These are phyloP conservation scores for Blastomyces parvus DNA, from an alignment of 2,329 filamentous ascomycete genomes.

Conservation along the genomic window DNA sequence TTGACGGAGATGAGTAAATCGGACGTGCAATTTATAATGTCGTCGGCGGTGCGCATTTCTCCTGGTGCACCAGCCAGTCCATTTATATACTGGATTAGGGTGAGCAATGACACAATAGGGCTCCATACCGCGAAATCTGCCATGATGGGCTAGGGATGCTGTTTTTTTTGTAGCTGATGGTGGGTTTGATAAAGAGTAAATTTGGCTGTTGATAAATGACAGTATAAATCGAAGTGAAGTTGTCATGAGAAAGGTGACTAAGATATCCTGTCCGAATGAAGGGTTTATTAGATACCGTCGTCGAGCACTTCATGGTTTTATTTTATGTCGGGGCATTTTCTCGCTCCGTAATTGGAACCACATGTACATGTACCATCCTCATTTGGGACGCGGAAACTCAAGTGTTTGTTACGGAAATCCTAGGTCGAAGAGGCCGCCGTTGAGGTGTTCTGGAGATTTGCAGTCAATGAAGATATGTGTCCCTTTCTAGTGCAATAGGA, in stretches of 20 bases:
- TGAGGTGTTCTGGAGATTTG: no score
- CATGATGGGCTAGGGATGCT: not conserved
- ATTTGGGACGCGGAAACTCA: not conserved
- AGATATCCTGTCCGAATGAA: no score
- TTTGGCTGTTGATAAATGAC: not conserved
- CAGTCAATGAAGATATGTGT: not conserved
- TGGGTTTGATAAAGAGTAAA: not conserved
- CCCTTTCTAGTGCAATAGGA: not conserved
- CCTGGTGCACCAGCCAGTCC: not conserved
- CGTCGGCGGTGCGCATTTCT: not conserved
- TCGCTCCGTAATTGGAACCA: not conserved
- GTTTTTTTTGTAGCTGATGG: not conserved
- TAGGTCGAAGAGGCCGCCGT: not conserved
- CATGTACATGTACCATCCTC: not conserved
- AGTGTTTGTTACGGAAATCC: not conserved
- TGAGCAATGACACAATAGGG: not conserved
- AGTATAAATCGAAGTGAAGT: not conserved
- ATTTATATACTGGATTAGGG: conserved; percentile 3
- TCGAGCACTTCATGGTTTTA: not conserved
- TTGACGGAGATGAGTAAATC: not conserved
- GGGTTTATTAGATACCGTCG: no score
- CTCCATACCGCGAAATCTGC: not conserved
- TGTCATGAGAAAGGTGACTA: not conserved
- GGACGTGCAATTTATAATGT: not conserved
- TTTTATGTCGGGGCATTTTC: no score